Percentiles rank a stretch among this genome's conserved stretches.
Conservation (phyloP, 257 asterid genomes). For the Nicotiana noctiflora region DNA sequence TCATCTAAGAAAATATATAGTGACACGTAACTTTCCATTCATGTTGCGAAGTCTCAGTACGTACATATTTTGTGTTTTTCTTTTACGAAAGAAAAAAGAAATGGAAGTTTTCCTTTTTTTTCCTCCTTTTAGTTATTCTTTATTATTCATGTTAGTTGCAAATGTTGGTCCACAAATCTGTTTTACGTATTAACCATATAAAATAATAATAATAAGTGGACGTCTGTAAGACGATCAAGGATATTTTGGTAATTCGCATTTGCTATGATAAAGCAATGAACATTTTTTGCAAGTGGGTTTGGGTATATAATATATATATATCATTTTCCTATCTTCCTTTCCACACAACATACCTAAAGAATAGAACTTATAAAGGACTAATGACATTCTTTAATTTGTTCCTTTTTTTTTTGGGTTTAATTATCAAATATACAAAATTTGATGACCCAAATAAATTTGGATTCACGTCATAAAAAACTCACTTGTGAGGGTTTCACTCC, state of each 20-base stretch:
- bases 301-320: background rate
- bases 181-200: background rate
- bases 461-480: no score
- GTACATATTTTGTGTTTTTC: background rate
- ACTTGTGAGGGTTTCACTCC: no score
- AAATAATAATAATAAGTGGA: no score
- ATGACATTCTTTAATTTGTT: background rate
- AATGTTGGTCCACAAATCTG: conserved; percentile 21
- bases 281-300: conserved; percentile 21
- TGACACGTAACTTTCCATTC: background rate
- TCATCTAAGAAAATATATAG: background rate
- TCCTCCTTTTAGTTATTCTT: background rate
- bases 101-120: background rate
- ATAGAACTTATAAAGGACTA: conserved; percentile 1
- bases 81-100: background rate
- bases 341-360: background rate
- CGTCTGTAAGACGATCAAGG: no score
- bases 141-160: background rate
- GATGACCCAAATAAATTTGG: no score
- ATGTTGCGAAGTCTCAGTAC: background rate
- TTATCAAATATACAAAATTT: no score
- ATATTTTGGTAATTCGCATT: no score
- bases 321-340: background rate
- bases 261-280: conserved; percentile 12
- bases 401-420: no score